Evolutionary conservation across 257 asterid genomes (phyloP), one percentile per base, ranked within the genome.

Genomic region (Solanum sparsipilum): DNA sequence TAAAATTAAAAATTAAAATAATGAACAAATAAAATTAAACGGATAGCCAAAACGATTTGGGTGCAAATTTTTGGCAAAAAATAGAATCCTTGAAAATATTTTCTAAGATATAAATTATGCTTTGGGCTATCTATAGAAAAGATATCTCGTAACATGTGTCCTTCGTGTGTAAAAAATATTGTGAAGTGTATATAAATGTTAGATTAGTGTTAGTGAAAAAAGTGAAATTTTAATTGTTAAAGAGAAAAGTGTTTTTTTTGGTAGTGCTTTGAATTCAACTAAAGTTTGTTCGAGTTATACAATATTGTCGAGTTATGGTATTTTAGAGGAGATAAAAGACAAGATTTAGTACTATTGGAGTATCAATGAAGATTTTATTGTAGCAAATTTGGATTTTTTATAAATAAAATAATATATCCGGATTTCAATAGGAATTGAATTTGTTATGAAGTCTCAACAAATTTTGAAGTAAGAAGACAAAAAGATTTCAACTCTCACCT

Each of bases 321-420:
- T 7, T 20, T 20, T 56, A 7, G 11, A 56, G 25, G 25, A 56
- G 25, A 56, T 20, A 56, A 7, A 0, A 56, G 12, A 7, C 67
- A 20, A 56, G 67, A 56, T 56, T 3, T 3, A 56, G 25, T 20
- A 7, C 10, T 0, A 56, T 56, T 56, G 25, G 0, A 56, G 67
- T 0, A 20, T 56, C 67, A 56, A 56, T 56, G 67, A 56, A 56
- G 12, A 7, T 20, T 56, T 56, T 56, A 56, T 0, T 3, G 5
- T 0, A 56, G 2, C 0, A 0, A 20, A 56, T 0, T 56, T 56
- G 11, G 1, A 3, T 56, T 56, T 56, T 56, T 20, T 56, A 20
- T 20, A 20, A 20, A 56, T 20, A 20, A 56, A 56, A 56, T 56
- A 7, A 58, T 58, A 20, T 58, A 58, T 56, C 3, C 5, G 4